Conservation (phyloP, 2,329 filamentous ascomycete genomes). For the Aspergillus floridensis region DNA sequence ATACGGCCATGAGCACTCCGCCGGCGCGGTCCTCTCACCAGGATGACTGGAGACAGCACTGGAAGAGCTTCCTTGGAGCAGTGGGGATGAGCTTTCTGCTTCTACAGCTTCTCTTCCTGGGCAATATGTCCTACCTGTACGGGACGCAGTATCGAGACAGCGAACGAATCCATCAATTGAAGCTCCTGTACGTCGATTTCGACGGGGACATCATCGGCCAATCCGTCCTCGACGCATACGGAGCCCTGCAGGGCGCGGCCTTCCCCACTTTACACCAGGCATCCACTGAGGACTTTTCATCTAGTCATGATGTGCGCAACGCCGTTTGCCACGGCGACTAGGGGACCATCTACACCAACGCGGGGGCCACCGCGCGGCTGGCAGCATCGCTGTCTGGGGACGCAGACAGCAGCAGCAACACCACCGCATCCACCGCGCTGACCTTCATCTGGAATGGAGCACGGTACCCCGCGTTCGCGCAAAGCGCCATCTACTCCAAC, state of each 20-base stretch:
- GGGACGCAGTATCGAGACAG: slow-evolving; percentile 12
- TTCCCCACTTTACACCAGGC: slow-evolving; percentile 12
- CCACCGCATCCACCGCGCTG: slow-evolving; percentile 34
- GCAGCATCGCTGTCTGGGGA: no score
- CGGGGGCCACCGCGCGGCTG: no score
- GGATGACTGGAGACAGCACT: no score
- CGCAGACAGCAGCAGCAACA: background rate
- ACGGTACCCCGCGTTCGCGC: slow-evolving; percentile 35
- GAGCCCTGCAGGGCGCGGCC: slow-evolving; percentile 1
- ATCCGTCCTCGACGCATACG: slow-evolving; percentile 27
- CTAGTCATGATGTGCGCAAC: slow-evolving; percentile 1
- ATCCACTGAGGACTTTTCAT: background rate
- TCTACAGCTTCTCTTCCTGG: slow-evolving; percentile 15
- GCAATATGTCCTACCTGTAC: slow-evolving; percentile 19
- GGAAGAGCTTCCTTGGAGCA: no score
- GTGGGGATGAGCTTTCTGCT: slow-evolving; percentile 1
- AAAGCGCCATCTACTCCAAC: slow-evolving; percentile 28
- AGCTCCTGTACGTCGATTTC: slow-evolving; percentile 32
- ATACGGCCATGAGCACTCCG: no score
- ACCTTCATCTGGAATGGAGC: slow-evolving; percentile 43
- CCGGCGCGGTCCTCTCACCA: no score
- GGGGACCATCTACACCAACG: slow-evolving; percentile 24
- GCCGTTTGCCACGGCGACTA: slow-evolving; percentile 21
- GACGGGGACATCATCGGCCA: slow-evolving; percentile 30
- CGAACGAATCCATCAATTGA: slow-evolving; percentile 26